Evolutionary conservation across 768 basidiomycete genomes (phyloP), one percentile per base, ranked within the genome.

Genomic region (Kwoniella pini): DNA sequence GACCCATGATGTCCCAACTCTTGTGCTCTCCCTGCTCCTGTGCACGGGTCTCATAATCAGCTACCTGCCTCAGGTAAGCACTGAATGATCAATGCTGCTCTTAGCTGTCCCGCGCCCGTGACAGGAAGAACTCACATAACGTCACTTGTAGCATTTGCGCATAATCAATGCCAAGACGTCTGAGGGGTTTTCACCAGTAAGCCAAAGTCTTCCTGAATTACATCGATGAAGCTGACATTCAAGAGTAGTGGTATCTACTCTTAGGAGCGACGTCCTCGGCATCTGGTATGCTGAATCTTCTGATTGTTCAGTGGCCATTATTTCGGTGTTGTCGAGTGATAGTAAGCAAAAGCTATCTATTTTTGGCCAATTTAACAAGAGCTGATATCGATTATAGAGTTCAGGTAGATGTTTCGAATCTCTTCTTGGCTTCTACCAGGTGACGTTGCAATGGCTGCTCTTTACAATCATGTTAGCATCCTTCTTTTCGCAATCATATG

Each of bases 221-320:
- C 22, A 15, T 38, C 13, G 24, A 56, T 12, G 40, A 3, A 40
- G 42, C 60, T 53, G 19, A 61, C 13, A n/a, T 9, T 3, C 15
- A n/a, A 28, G 33, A 55, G 33, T 53, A 76, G 69, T 87, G 89
- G 84, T 98, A 90, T 72, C 80, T 98, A 31, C 81, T 97, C 5
- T 84, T 98, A 0, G 96, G 96, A 6, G 87, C 87, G 63, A 90
- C 89, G 0, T 89, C 89, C 15, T 85, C 87, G 12, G 88, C 90
- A 2, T 86, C 90, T 0, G 89, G 84, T 0, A 84, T 93, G 84
- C 80, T 94, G 49, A 96, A 96, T 75, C 89, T 94, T 78, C 80
- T 94, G 17, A 86, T 90, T 0, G 83, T 96, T 66, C 92, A 95
- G 69, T 93, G 89, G 84, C 84, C 85, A 0, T 80, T 90, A 31